phyloP scores from a whole-genome alignment of 2,329 filamentous ascomycete genomes.

The Trichoderma sp. region DNA sequence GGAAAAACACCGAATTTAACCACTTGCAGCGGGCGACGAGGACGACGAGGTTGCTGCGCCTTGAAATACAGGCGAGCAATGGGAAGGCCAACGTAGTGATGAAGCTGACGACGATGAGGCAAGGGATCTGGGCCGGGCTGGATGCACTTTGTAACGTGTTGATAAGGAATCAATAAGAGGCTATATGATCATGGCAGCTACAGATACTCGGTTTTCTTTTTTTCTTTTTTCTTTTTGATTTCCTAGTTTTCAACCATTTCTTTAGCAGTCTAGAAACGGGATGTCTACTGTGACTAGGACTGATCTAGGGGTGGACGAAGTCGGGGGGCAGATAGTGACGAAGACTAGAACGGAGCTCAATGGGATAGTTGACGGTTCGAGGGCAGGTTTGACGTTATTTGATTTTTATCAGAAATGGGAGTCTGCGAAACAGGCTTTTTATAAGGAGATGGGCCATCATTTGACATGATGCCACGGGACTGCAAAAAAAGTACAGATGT shows the following conservation, averaged over 20 bases:
- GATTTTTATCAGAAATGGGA: neutral
- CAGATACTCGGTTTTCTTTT: neutral
- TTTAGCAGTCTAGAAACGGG: constrained; percentile 9
- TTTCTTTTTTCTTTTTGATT: neutral
- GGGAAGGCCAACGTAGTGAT: neutral
- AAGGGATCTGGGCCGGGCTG: neutral
- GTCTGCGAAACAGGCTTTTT: neutral
- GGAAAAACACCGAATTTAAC: constrained; percentile 45
- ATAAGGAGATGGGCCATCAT: neutral
- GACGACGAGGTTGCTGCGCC: neutral
- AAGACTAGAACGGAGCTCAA: neutral
- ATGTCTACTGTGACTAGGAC: neutral
- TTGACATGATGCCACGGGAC: neutral
- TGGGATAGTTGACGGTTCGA: neutral
- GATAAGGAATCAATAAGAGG: neutral
- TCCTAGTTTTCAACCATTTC: neutral
- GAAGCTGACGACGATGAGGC: neutral
- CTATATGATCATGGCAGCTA: neutral
- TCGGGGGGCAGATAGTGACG: neutral
- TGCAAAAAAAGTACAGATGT: constrained; percentile 6
- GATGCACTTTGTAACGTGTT: neutral
- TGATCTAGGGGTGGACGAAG: neutral
- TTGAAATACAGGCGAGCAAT: neutral
- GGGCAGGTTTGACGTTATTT: neutral
- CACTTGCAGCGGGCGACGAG: neutral